Base-by-base conservation (phyloP, 352 stramenopile species). In the Phytophthora hybrid region DNA sequence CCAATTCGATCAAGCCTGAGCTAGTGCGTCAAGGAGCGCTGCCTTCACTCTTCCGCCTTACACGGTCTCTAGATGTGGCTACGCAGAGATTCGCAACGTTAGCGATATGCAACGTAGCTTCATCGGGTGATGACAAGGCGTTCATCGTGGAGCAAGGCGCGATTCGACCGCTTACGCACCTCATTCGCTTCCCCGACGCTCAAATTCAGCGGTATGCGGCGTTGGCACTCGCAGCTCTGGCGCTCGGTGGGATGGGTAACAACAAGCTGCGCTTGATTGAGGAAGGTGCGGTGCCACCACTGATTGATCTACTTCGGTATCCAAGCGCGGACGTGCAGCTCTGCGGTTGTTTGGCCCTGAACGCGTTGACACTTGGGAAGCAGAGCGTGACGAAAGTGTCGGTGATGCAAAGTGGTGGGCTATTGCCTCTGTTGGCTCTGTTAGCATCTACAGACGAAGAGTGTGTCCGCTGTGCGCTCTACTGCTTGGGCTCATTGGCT, bases 161-260 rank as follows among this genome's bases (percentile, higher is more conserved):
- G 14, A 83, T 99, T 49, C 88, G 95, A n/a, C 92, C 97, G 16
- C 85, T 99, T 10, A 95, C 97, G 14, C 98, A 99, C 69, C 75
- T 99, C 51, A 86, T 97, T 9, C 84, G 96, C 19, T 99, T 98
- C 70, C 97, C 96, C 5, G 96, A 99, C 66, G 83, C 96, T 10
- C 93, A 99, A 76, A 98, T 99, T 66, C 96, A 99, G 80, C 87
- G 96, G 3, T 99, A 98, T 60, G 96, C 97, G 14, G 90, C 94
- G 6, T 82, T 99, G 56, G 89, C 96, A 16, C 76, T 99, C 8
- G 96, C 97, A 16, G 97, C 91, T 23, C 76, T 99, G 23, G 93
- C 90, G 1, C 79, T 99, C 1, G 97, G 97, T 29, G 94, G 94
- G 66, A 91, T 98, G 66, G 88, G 88, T n/a, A 88, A 89, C 63